Conservation (phyloP, 352 stramenopile species). For the Phytophthora crassamura region DNA sequence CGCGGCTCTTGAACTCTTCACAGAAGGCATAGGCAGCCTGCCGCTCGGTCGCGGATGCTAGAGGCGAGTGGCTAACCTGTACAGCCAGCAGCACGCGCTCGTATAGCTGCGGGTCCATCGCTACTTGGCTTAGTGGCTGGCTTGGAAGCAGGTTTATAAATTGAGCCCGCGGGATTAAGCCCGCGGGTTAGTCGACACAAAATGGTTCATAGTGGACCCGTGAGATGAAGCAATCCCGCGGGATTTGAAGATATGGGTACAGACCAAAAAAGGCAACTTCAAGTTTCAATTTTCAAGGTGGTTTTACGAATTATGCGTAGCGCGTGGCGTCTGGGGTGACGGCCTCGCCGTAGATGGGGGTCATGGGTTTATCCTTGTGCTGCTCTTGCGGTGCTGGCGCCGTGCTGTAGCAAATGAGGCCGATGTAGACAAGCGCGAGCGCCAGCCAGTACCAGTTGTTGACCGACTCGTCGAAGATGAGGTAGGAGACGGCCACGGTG, state of each 20-base stretch:
- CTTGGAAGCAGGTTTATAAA: no score
- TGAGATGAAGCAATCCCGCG: no score
- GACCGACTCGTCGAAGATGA: constrained; percentile 64
- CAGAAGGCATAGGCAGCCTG: constrained; percentile 74
- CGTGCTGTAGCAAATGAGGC: constrained; percentile 55
- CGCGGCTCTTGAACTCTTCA: constrained; percentile 74
- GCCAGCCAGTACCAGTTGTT: constrained; percentile 73
- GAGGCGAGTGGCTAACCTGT: constrained; percentile 73
- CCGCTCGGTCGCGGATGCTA: constrained; percentile 50
- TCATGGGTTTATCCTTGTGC: constrained; percentile 21
- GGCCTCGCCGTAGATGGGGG: constrained; percentile 25
- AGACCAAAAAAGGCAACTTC: neutral
- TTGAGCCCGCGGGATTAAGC: no score
- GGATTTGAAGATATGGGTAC: constrained; percentile 1
- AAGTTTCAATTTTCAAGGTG: neutral
- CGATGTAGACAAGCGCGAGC: constrained; percentile 64
- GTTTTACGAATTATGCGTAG: constrained; percentile 22
- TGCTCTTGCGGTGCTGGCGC: constrained; percentile 43
- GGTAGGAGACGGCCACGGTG: constrained; percentile 62
- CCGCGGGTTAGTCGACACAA: no score
- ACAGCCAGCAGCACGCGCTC: constrained; percentile 77
- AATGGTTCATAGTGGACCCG: no score
- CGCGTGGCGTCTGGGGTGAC: constrained; percentile 22
- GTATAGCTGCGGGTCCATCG: constrained; percentile 75
- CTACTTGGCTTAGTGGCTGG: constrained; percentile 10